Conservation (phyloP, 1,139 yeast species). For the Geotrichum macrosporum region DNA sequence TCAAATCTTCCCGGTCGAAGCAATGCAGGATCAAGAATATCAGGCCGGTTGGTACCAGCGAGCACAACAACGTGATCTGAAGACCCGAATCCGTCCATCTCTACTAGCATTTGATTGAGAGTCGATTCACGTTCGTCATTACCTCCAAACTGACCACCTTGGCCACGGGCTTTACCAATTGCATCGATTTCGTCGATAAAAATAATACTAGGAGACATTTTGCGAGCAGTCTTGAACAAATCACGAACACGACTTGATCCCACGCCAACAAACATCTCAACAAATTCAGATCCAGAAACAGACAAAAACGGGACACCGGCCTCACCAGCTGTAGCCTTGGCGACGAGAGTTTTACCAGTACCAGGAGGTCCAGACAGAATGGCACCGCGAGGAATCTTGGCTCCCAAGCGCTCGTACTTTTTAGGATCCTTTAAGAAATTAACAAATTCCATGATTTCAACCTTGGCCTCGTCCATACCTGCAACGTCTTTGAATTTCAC, state of each 20-base stretch:
- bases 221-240: slow-evolving; percentile 84
- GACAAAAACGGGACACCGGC: slow-evolving; percentile 95
- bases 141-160: slow-evolving; percentile 76
- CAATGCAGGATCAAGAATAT: slow-evolving; percentile 84
- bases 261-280: slow-evolving; percentile 99
- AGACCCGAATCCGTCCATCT: slow-evolving; percentile 93
- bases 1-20: slow-evolving; percentile 97
- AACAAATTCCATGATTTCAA: slow-evolving; percentile 96
- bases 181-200: slow-evolving; percentile 98
- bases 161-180: slow-evolving; percentile 88
- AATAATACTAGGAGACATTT: slow-evolving; percentile 88
- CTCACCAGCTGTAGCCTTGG: slow-evolving; percentile 98
- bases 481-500: slow-evolving; percentile 91
- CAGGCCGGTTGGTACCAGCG: slow-evolving; percentile 96
- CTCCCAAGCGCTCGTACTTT: slow-evolving; percentile 87
- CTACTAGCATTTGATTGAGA: slow-evolving; percentile 87
- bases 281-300: slow-evolving; percentile 95
- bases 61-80: slow-evolving; percentile 91
- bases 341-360: slow-evolving; percentile 94
- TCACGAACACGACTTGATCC: slow-evolving; percentile 98
- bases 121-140: slow-evolving; percentile 97
- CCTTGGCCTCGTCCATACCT: slow-evolving; percentile 94
- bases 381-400: slow-evolving; percentile 97
- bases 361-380: slow-evolving; percentile 97
- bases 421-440: slow-evolving; percentile 86